Evolutionary conservation across 2,329 filamentous ascomycete species (phyloP), one percentile per base, ranked within the genome.

Genomic region (Neonectria sp.): DNA sequence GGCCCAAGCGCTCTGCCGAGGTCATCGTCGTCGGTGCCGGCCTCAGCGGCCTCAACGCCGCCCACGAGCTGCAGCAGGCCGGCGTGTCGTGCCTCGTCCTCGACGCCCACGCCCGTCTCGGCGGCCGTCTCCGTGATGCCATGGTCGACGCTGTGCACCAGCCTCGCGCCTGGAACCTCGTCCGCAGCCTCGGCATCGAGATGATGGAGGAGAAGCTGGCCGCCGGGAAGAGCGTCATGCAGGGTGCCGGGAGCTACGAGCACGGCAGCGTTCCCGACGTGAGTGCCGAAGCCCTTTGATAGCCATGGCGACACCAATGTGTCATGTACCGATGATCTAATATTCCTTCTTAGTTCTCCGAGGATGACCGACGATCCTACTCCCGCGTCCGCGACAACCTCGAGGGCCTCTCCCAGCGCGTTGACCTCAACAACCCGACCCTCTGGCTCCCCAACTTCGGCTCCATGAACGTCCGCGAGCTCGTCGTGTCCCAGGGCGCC

Each of bases 11-110:
- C 40, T 73, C 69, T 5, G 71, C 73, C 29, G 63, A 75, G 49
- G 74, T 77, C 33, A 68, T 76, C 27, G 66, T 77, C 48, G 68
- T 77, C 33, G 75, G 75, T 17, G 75, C 67, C 37, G 66, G 73
- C 40, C 67, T 75, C 48, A 71, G 73, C 52, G 75, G 75, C 40
- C 70, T 77, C 27, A 68, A 75, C 27, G 69, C 75, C 12, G 73
- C 75, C 12, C 55, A 60, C 59, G 60, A 70, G 8, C 57, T 75
- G 3, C 73, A 76, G 48, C 61, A 70, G 46, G 62, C 71, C 27
- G 75, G 75, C 2, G 21, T 71, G 12, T 71, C 69, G 13, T 76
- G 72, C 61, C 57, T 76, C 6, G 69, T 77, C 15, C 65, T 77
- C 27, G 66, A 67, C 12, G 68, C 70, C 17, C 68, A 59, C n/a